Evolutionary conservation across 306 rosid genomes (phyloP).

Genomic region (Quercus alba): DNA sequence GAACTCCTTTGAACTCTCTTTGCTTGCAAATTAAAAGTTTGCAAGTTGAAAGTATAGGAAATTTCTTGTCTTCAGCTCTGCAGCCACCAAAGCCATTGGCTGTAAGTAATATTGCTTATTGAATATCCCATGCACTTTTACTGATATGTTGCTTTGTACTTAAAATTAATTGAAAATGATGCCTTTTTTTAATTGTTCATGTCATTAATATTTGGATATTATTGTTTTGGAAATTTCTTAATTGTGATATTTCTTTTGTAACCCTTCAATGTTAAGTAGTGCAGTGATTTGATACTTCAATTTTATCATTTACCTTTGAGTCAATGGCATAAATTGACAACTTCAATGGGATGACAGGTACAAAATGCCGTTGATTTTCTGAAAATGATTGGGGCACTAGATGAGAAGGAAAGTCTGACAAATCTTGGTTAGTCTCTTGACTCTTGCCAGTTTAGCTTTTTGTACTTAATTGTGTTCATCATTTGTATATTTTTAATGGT

Average conservation of each 20-base stretch:
- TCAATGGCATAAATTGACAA: constrained; percentile 11
- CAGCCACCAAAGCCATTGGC: constrained; percentile 84
- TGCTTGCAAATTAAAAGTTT: constrained; percentile 97
- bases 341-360: constrained; percentile 50
- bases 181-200: background rate
- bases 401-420: constrained; percentile 81
- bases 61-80: constrained; percentile 88
- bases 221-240: background rate
- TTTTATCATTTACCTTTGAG: background rate
- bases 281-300: background rate
- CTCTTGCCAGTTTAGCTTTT: constrained; percentile 8
- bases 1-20: constrained; percentile 96
- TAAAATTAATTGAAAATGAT: background rate
- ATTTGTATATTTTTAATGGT: constrained; percentile 7
- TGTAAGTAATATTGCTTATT: constrained; percentile 44
- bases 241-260: background rate
- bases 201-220: background rate
- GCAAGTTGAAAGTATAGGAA: constrained; percentile 93
- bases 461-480: background rate
- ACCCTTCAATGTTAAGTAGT: background rate
- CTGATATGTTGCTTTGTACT: background rate
- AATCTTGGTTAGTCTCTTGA: constrained; percentile 66
- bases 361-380: constrained; percentile 94
- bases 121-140: background rate
- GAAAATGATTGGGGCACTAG: constrained; percentile 89